These are phyloP conservation scores for Boletellus deceptivus DNA, from an alignment of 1,284 basidiomycete genomes.

Conservation along the genomic window DNA sequence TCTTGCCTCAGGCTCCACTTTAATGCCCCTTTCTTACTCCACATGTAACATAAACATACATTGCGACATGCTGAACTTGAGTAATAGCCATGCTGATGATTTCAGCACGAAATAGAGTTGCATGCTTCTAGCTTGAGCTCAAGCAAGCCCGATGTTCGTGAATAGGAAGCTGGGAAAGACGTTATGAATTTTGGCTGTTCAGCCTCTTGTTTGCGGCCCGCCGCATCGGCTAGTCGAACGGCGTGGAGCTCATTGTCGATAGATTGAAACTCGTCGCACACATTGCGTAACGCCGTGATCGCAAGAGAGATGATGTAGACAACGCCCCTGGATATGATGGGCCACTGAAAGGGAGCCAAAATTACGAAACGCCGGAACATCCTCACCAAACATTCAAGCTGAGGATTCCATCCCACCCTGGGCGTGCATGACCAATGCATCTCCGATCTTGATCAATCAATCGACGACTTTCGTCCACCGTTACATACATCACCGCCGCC, in stretches of 20 bases:
- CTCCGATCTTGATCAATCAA: constrained; percentile 60
- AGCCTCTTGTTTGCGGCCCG: constrained; percentile 55
- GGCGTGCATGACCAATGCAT: constrained; percentile 33
- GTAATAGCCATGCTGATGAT: constrained; percentile 22
- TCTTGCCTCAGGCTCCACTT: constrained; percentile 4
- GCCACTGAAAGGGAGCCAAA: constrained; percentile 49
- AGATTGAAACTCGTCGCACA: constrained; percentile 60
- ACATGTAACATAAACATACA: constrained; percentile 34
- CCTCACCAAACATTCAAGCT: constrained; percentile 41
- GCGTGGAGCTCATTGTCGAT: constrained; percentile 36
- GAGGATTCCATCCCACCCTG: too few species aligned
- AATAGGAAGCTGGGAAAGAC: background rate
- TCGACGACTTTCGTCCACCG: constrained; percentile 63
- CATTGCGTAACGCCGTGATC: constrained; percentile 45
- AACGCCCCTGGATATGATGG: too few species aligned
- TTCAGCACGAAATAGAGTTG: constrained; percentile 9
- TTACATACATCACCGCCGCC: constrained; percentile 4
- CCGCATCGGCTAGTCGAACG: constrained; percentile 9
- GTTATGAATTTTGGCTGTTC: background rate
- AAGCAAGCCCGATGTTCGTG: background rate
- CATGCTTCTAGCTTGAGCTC: background rate
- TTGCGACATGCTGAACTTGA: constrained; percentile 29
- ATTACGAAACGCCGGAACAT: constrained; percentile 61
- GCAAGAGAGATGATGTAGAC: too few species aligned
- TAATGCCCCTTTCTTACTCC: constrained; percentile 13